These are phyloP conservation scores for Fomitopsis betulina DNA, from an alignment of 1,284 basidiomycete genomes.

Conservation along the genomic window DNA sequence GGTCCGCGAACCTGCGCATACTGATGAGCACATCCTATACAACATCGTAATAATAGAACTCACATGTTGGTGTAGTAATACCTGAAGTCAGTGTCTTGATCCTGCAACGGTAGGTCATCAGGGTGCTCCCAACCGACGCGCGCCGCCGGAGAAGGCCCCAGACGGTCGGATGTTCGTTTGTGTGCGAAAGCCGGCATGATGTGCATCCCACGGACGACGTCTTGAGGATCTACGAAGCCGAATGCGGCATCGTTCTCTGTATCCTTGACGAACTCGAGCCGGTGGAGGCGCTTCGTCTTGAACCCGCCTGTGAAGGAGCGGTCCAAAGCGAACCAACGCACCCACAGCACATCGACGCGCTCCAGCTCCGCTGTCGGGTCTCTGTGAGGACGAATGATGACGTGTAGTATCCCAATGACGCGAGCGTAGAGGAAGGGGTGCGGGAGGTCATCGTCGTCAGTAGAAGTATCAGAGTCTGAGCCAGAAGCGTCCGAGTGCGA, in stretches of 20 bases:
- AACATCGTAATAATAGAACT: slow-evolving; percentile 8
- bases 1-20: too few relatives aligned
- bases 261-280: slow-evolving; percentile 30
- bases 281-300: slow-evolving; percentile 20
- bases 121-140: too few relatives aligned
- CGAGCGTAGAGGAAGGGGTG: slow-evolving; percentile 19
- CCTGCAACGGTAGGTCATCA: too few relatives aligned
- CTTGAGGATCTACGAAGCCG: slow-evolving; percentile 34
- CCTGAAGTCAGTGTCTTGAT: slow-evolving; percentile 26
- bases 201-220: slow-evolving; percentile 31
- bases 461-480: too few relatives aligned
- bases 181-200: slow-evolving; percentile 30
- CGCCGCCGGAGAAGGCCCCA: slow-evolving; percentile 20
- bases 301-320: slow-evolving; percentile 14
- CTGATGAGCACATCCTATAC: too few relatives aligned
- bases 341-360: slow-evolving; percentile 31
- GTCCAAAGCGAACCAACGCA: slow-evolving; percentile 29
- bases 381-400: slow-evolving; percentile 10
- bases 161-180: slow-evolving; percentile 17
- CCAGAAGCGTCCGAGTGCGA: too few relatives aligned
- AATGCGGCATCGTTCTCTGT: slow-evolving; percentile 26
- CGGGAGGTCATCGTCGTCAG: slow-evolving; percentile 7
- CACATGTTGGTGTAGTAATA: slow-evolving; percentile 32
- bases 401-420: slow-evolving; percentile 18
- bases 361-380: background rate